A percentile compares a stretch with the other conserved stretches of the same genome.
phyloP scores from a whole-genome alignment of 2,329 filamentous ascomycete genomes.

The Fusarium incarnatum region DNA sequence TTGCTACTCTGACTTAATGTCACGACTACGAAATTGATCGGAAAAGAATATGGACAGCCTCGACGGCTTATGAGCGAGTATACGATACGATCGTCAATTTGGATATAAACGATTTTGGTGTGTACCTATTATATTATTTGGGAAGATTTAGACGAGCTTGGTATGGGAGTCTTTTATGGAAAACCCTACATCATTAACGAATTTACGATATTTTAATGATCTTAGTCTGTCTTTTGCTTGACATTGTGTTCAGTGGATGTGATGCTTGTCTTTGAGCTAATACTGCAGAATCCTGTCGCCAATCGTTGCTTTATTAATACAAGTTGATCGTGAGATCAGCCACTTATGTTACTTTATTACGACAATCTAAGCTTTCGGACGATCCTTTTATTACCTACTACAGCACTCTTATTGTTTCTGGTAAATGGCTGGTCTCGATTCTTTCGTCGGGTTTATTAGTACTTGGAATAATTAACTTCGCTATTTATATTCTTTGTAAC shows the following conservation, averaged over 20 bases:
- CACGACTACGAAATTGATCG: slow-evolving; percentile 20
- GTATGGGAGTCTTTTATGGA: slow-evolving; percentile 29
- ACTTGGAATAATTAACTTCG: too few species aligned
- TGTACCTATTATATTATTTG: slow-evolving; percentile 12
- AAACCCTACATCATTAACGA: slow-evolving; percentile 40
- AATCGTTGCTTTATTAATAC: too few species aligned
- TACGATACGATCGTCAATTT: slow-evolving; percentile 16
- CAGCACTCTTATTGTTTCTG: too few species aligned
- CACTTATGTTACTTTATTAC: too few species aligned
- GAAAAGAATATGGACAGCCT: slow-evolving; percentile 21
- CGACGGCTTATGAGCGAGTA: slow-evolving; percentile 18
- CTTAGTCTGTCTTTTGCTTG: background rate
- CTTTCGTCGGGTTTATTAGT: too few species aligned
- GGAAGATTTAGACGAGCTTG: slow-evolving; percentile 31
- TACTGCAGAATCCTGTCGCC: too few species aligned
- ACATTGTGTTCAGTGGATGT: background rate
- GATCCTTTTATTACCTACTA: too few species aligned
- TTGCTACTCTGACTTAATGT: slow-evolving; percentile 73
- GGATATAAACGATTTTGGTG: background rate
- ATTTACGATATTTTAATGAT: slow-evolving; percentile 17
- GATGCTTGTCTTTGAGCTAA: too few species aligned
- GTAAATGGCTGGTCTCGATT: too few species aligned
- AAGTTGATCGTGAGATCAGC: too few species aligned
- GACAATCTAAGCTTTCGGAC: too few species aligned
- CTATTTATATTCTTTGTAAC: too few species aligned